Percentiles rank a stretch among this genome's conserved stretches.
These are phyloP conservation scores for Emergomyces orientalis DNA, from an alignment of 2,329 filamentous ascomycete species.

Conservation along the genomic window DNA sequence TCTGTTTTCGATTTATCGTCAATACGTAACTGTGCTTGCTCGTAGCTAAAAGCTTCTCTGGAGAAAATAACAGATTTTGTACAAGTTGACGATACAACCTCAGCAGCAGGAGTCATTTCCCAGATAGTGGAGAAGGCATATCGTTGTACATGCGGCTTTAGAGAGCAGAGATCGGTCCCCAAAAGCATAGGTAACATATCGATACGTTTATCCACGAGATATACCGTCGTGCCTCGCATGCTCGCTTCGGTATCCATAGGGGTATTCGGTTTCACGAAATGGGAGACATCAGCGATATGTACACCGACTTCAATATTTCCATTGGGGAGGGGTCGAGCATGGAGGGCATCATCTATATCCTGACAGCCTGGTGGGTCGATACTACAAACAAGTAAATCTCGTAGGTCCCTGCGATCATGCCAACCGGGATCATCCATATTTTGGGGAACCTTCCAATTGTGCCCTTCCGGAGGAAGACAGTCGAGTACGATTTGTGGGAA, in stretches of 20 bases:
- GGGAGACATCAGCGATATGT: constrained; percentile 97
- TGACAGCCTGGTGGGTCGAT: constrained; percentile 95
- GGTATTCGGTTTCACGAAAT: constrained; percentile 95
- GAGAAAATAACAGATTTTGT: constrained; percentile 98
- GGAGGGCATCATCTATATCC: constrained; percentile 95
- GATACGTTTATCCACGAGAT: constrained; percentile 96
- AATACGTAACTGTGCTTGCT: constrained; percentile 87
- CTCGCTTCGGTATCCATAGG: constrained; percentile 96
- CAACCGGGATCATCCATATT: constrained; percentile 74
- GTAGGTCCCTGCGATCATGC: constrained; percentile 73
- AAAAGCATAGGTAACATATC: constrained; percentile 98
- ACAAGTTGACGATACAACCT: constrained; percentile 77
- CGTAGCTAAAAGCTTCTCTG: constrained; percentile 93
- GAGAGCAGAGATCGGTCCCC: constrained; percentile 88
- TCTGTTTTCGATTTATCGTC: constrained; percentile 82
- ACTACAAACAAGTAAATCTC: constrained; percentile 84
- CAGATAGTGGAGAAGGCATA: constrained; percentile 78
- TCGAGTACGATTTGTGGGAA: constrained; percentile 94
- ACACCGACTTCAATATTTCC: constrained; percentile 95
- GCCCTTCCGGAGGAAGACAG: constrained; percentile 81
- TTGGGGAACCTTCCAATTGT: constrained; percentile 86
- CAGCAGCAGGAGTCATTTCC: constrained; percentile 78
- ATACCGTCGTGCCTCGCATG: constrained; percentile 89
- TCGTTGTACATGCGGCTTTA: constrained; percentile 96
- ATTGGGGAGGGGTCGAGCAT: constrained; percentile 74